Conservation (phyloP, 2,329 filamentous ascomycete genomes). For the Aureobasidium mangrovei region DNA sequence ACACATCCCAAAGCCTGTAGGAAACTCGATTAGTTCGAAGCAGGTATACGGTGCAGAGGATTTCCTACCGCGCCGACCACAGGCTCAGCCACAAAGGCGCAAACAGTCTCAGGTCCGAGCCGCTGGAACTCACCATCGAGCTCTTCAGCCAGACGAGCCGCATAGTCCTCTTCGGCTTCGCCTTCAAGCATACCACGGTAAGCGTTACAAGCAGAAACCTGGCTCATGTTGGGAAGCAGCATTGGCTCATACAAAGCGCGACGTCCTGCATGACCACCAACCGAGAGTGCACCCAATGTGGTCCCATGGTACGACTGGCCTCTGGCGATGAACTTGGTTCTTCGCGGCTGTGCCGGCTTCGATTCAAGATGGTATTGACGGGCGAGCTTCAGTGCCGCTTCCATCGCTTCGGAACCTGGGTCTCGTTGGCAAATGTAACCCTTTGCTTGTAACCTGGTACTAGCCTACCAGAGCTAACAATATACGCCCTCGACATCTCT, state of each 20-base stretch:
- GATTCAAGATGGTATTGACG: constrained; percentile 58
- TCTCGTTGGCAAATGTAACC: neutral
- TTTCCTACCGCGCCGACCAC: constrained; percentile 58
- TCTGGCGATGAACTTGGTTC: constrained; percentile 56
- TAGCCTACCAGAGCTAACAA: constrained; percentile 49
- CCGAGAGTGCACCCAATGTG: constrained; percentile 57
- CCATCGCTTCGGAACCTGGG: constrained; percentile 50
- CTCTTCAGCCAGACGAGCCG: constrained; percentile 52
- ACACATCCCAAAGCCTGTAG: constrained; percentile 61
- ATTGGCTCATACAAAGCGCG: constrained; percentile 54
- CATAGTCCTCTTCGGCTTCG: constrained; percentile 53
- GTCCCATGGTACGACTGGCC: constrained; percentile 61
- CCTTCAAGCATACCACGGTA: constrained; percentile 48
- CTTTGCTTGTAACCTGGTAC: neutral
- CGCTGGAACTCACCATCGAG: constrained; percentile 58
- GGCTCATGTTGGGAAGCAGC: constrained; percentile 47
- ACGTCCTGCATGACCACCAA: constrained; percentile 54
- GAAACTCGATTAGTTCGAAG: neutral
- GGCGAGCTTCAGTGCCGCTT: constrained; percentile 59
- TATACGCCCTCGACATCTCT: constrained; percentile 46
- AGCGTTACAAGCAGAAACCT: constrained; percentile 58
- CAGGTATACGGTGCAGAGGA: neutral
- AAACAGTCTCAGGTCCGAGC: constrained; percentile 57
- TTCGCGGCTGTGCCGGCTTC: constrained; percentile 40
- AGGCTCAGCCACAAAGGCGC: constrained; percentile 65